Base-by-base conservation (phyloP, 2,329 filamentous ascomycete species). In the Cyphellophora europaea region DNA sequence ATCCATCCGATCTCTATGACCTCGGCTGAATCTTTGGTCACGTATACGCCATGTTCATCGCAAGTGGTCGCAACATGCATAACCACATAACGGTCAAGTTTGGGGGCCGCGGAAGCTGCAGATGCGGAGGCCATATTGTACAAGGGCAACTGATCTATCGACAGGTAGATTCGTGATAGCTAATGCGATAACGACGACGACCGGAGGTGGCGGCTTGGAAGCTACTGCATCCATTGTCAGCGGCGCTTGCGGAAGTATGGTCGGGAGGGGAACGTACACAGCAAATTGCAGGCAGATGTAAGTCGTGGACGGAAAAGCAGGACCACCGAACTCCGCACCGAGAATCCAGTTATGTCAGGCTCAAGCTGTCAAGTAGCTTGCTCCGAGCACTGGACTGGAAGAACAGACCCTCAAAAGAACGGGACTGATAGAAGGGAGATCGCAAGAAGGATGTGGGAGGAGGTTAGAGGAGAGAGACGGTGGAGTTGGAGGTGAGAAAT, bases 1-100 rank as follows among this genome's bases (percentile, higher is more conserved):
- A 96, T 94, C 91, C 91, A 98, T 46, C 89, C 91, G 57, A 98
- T 74, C 74, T 98, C 91, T 62, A 98, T 98, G 49, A 98, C 91
- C 69, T 98, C 91, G 44, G 91, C 91, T 40, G 91, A 96, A 65
- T 98, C 91, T 66, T 96, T 96, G 41, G 91, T 98, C 40, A 98
- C 91, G 63, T 98, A 98, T 48, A 98, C 91, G 45, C 91, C 91
- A 65, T 98, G 91, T 63, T 98, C 91, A 62, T 98, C 91, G 66
- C 91, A 98, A 50, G 91, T 98, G 21, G 91, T 98, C 46, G 91
- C 91, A 56, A 96, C 89, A 64, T 98, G 91, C 60, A 96, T 94
- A 55, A 98, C 85, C 49, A 95, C 82, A 66, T 94, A 98, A 61
- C 89, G 84, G 68, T 98, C 91, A 64, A 94, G 76, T 65, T 82